Base-by-base conservation (phyloP, 2,329 filamentous ascomycete species). In the Exserohilum rostratum region DNA sequence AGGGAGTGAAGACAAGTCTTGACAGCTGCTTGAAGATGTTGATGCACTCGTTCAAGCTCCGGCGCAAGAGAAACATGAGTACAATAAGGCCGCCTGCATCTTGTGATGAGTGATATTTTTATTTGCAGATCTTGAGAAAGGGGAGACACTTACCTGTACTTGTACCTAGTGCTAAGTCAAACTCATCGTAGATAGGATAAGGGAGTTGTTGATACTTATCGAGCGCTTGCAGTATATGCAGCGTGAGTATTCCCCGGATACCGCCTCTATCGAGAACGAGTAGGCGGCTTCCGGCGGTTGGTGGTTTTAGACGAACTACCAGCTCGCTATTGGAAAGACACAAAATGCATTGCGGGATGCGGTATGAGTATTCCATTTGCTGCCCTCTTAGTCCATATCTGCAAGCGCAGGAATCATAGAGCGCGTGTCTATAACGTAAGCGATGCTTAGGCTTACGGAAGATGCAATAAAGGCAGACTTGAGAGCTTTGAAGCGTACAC, bases 111-210 rank as follows among this genome's bases (percentile, higher is more conserved):
- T 43, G 4, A 47, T 11, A 25, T 22, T 43, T 11, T 3, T 5
- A 43, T 1, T 29, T 48, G 9, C 33, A 11, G 2, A 43, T 30
- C n/a, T n/a, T n/a, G n/a, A n/a, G n/a, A 31, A 22, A 3, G n/a
- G 7, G n/a, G 5, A 1, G 17, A 30, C 6, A 35, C 17, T 40
- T 45, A 60, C 58, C 57, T 57, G 38, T 51, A 20, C 62, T 65
- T 39, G 39, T 58, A 29, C 45, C 55, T 29, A 64, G 39, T 7
- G 20, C 38, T 17, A 62, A 43, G 50, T 64, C 17, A 50, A 64
- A 64, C 38, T 64, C 30, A 9, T 64, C 30, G 10, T 64, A 58
- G 12, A 64, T 57, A n/a, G 54, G 48, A 43, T 64, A 64, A 6
- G 38, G 50, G 15, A 62, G 55, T 7, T 55, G 57, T 25, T 25